Conservation (phyloP, 73 alveolate species). For the Paramecium tetraurelia region DNA sequence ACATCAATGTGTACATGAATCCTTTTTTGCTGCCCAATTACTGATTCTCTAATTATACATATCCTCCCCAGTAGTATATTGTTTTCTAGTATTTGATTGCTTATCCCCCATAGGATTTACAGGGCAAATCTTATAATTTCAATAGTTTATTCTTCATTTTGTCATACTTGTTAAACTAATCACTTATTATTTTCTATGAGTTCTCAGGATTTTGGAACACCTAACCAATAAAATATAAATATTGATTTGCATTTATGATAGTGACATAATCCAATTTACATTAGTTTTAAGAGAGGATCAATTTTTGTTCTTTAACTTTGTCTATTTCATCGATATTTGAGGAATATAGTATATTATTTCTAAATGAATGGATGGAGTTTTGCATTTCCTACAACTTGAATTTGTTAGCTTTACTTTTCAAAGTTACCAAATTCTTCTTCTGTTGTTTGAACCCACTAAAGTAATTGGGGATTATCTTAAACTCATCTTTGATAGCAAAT, state of each 20-base stretch:
- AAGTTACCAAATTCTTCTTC: background rate
- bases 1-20: background rate
- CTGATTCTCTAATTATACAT: background rate
- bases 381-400: background rate
- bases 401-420: background rate
- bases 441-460: background rate
- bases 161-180: background rate
- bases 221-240: background rate
- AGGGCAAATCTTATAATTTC: background rate
- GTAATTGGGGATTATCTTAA: background rate
- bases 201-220: background rate
- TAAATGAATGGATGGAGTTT: background rate
- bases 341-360: background rate
- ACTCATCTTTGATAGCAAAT: background rate
- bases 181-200: background rate
- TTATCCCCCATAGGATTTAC: background rate
- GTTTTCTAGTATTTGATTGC: background rate
- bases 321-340: background rate
- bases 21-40: background rate
- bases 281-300: background rate
- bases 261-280: background rate
- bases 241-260: background rate
- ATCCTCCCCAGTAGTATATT: constrained; percentile 21
- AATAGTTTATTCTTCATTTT: background rate
- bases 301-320: background rate